phyloP scores from a whole-genome alignment of 192 early-diverging fungal genomes.

The Geosiphon pyriformis region DNA sequence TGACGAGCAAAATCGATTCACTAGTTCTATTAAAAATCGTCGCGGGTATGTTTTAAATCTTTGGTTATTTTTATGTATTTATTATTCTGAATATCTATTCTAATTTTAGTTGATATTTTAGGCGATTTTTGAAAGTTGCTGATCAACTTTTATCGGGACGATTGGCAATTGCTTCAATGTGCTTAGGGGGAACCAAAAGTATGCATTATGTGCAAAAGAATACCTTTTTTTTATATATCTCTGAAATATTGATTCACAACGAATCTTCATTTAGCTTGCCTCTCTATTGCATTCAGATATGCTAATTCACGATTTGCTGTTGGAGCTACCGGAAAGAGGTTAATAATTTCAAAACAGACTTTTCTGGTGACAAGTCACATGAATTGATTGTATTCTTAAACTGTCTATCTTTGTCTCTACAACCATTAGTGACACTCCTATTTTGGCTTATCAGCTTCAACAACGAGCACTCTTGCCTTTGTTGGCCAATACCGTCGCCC shows the following conservation, averaged over 20 bases:
- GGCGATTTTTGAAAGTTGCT: constrained; percentile 72
- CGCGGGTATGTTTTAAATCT: constrained; percentile 29
- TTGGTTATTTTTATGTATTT: neutral
- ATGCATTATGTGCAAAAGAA: neutral
- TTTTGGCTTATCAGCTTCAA: constrained; percentile 72
- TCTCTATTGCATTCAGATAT: constrained; percentile 67
- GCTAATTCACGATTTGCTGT: constrained; percentile 64
- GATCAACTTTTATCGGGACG: constrained; percentile 70
- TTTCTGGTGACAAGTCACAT: too few relatives aligned
- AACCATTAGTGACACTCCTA: constrained; percentile 67
- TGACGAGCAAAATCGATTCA: constrained; percentile 43
- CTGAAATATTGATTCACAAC: too few relatives aligned
- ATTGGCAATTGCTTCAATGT: constrained; percentile 64
- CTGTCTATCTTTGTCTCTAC: too few relatives aligned
- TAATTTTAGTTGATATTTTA: constrained; percentile 14
- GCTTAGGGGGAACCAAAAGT: constrained; percentile 63
- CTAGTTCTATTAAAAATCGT: constrained; percentile 41
- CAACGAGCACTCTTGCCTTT: constrained; percentile 68
- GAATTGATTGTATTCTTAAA: too few relatives aligned
- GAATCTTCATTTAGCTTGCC: too few relatives aligned
- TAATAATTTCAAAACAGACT: neutral
- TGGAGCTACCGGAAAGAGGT: constrained; percentile 69
- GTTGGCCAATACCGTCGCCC: constrained; percentile 53
- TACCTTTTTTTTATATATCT: neutral
- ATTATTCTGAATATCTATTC: neutral